These are phyloP conservation scores for Chlorella sp. DNA, from an alignment of 139 green algal genomes.

Conservation along the genomic window DNA sequence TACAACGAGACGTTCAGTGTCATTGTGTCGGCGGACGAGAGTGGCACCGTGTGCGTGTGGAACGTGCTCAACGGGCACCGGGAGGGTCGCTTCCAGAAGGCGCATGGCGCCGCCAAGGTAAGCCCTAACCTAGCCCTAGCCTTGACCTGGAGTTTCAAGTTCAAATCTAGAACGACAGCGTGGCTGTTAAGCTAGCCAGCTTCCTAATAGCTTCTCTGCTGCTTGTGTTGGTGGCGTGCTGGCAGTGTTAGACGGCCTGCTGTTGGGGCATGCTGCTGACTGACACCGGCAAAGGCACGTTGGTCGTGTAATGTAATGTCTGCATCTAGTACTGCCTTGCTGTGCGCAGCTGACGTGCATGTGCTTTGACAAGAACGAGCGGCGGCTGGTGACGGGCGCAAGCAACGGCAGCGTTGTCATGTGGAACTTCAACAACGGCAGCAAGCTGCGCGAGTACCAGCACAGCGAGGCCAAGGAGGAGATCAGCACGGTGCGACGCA, in stretches of 20 bases:
- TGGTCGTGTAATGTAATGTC: not conserved
- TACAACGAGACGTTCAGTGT: slow-evolving; percentile 67
- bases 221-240: no score
- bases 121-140: no score
- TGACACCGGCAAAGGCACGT: not conserved
- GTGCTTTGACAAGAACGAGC: slow-evolving; percentile 70
- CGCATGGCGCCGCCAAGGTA: slow-evolving; percentile 34
- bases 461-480: slow-evolving; percentile 48
- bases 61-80: slow-evolving; percentile 41
- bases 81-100: slow-evolving; percentile 54
- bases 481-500: slow-evolving; percentile 32
- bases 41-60: slow-evolving; percentile 67
- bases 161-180: no score
- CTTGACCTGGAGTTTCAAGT: no score
- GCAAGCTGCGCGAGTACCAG: slow-evolving; percentile 18
- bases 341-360: slow-evolving; percentile 61
- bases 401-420: slow-evolving; percentile 59
- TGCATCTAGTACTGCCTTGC: not conserved
- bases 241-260: no score
- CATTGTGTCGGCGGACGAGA: slow-evolving; percentile 65
- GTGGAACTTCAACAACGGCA: slow-evolving; percentile 90
- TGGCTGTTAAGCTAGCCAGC: no score
- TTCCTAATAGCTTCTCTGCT: no score
- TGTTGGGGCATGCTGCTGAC: no score
- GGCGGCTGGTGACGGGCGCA: slow-evolving; percentile 65